These are phyloP conservation scores for Pichia terricola DNA, from an alignment of 1,139 yeast genomes.

Conservation along the genomic window DNA sequence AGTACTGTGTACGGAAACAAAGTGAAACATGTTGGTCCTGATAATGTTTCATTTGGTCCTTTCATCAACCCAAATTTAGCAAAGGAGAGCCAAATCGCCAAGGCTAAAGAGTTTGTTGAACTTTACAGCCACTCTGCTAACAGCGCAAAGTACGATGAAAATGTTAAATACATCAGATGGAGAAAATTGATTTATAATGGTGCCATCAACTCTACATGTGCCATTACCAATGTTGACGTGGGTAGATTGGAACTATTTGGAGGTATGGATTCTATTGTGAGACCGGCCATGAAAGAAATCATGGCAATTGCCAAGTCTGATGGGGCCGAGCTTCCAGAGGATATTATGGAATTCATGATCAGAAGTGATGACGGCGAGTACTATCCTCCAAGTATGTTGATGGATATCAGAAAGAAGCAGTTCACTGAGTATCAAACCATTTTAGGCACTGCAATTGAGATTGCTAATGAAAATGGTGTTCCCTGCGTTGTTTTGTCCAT, in stretches of 20 bases:
- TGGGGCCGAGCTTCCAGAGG: conserved; percentile 33
- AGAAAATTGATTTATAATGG: conserved; percentile 63
- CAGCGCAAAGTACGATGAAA: conserved; percentile 34
- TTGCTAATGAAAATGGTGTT: conserved; percentile 49
- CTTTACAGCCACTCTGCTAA: conserved; percentile 42
- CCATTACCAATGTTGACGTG: conserved; percentile 49
- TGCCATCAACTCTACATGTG: conserved; percentile 53
- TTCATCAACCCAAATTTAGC: conserved; percentile 31
- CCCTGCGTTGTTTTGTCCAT: conserved; percentile 47
- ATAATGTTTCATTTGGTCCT: conserved; percentile 46
- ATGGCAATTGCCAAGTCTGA: conserved; percentile 52
- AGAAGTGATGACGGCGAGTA: conserved; percentile 15
- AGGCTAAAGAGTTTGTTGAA: conserved; percentile 33
- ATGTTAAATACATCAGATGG: conserved; percentile 57
- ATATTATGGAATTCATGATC: conserved; percentile 16
- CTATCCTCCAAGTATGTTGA: conserved; percentile 27
- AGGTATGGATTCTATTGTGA: conserved; percentile 39
- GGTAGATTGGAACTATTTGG: conserved; percentile 49
- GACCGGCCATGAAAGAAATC: conserved; percentile 62
- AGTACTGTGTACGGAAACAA: conserved; percentile 48
- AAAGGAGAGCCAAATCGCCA: conserved; percentile 25
- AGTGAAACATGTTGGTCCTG: conserved; percentile 43
- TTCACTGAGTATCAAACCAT: conserved; percentile 65
- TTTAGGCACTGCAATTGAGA: conserved; percentile 58
- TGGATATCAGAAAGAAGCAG: conserved; percentile 60